These are phyloP conservation scores for Lobulomyces angularis DNA, from an alignment of 192 early-diverging fungal species.

Conservation along the genomic window DNA sequence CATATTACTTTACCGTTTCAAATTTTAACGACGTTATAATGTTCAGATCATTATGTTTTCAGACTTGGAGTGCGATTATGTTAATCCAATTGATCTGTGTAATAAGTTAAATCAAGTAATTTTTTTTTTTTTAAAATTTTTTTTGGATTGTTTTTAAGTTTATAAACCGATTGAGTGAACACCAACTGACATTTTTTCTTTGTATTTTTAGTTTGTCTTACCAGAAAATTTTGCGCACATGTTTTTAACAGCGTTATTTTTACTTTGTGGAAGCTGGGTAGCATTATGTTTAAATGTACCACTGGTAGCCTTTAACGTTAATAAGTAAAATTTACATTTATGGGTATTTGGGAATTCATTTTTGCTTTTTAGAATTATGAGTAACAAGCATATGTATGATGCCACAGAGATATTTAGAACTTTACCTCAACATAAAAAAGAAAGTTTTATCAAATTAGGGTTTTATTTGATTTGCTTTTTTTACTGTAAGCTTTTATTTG, in stretches of 20 bases:
- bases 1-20: not conserved
- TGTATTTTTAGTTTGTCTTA: conserved; percentile 67
- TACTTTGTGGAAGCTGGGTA: conserved; percentile 80
- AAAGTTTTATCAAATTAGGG: conserved; percentile 91
- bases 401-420: conserved; percentile 98
- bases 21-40: not conserved
- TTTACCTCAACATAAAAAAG: conserved; percentile 81
- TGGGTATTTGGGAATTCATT: conserved; percentile 3
- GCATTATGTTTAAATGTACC: conserved; percentile 76
- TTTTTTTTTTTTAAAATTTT: not conserved
- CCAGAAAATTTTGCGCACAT: conserved; percentile 82
- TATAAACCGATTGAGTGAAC: not conserved
- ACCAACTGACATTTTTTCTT: not conserved
- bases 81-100: conserved; percentile 98
- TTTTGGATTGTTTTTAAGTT: not conserved
- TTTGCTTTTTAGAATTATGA: conserved; percentile 47
- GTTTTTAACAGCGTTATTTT: conserved; percentile 67
- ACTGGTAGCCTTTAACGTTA: conserved; percentile 70
- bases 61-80: conserved; percentile 92
- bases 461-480: conserved; percentile 95
- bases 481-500: conserved; percentile 38
- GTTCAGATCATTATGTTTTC: conserved; percentile 62
- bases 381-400: conserved; percentile 86
- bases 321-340: conserved; percentile 55
- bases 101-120: conserved; percentile 84